These are phyloP conservation scores for Saccharomycopsis olivae DNA, from an alignment of 805 yeast genomes.

Conservation along the genomic window DNA sequence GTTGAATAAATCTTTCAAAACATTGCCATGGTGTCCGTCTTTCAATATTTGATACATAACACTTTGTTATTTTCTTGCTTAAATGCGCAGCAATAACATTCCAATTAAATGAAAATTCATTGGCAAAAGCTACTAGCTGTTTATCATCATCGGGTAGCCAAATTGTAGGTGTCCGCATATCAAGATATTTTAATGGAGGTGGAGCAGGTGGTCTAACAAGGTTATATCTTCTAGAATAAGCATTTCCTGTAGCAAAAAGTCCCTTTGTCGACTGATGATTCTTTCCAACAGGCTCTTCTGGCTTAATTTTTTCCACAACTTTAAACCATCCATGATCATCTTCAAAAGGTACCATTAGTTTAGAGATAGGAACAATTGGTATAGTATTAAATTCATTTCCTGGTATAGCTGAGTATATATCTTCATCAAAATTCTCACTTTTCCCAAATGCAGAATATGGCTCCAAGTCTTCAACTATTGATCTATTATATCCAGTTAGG, in stretches of 20 bases:
- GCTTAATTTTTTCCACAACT: conserved; percentile 39
- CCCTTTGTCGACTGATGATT: conserved; percentile 25
- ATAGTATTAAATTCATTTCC: conserved; percentile 24
- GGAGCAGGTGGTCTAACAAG: conserved; percentile 78
- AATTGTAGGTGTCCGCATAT: conserved; percentile 80
- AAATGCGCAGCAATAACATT: conserved; percentile 77
- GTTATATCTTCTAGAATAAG: not conserved
- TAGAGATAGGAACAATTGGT: conserved; percentile 49
- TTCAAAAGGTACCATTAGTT: conserved; percentile 53
- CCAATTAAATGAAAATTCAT: conserved; percentile 85
- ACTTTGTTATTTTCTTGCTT: conserved; percentile 51
- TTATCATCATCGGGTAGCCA: conserved; percentile 96
- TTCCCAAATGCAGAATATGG: conserved; percentile 29
- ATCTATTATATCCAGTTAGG: conserved; percentile 35
- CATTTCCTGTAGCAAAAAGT: conserved; percentile 27
- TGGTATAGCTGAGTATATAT: conserved; percentile 9
- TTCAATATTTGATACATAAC: conserved; percentile 80
- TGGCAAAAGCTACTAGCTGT: conserved; percentile 65
- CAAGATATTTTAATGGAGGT: conserved; percentile 72
- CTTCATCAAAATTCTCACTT: not conserved
- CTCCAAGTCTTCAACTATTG: conserved; percentile 38
- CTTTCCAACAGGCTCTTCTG: conserved; percentile 22
- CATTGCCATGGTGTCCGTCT: conserved; percentile 98
- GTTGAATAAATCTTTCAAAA: conserved; percentile 89
- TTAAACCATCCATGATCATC: conserved; percentile 56